A percentile compares a stretch with the other conserved stretches of the same genome.
phyloP scores from a whole-genome alignment of 768 basidiomycete species.

The Amanita rimosa region DNA sequence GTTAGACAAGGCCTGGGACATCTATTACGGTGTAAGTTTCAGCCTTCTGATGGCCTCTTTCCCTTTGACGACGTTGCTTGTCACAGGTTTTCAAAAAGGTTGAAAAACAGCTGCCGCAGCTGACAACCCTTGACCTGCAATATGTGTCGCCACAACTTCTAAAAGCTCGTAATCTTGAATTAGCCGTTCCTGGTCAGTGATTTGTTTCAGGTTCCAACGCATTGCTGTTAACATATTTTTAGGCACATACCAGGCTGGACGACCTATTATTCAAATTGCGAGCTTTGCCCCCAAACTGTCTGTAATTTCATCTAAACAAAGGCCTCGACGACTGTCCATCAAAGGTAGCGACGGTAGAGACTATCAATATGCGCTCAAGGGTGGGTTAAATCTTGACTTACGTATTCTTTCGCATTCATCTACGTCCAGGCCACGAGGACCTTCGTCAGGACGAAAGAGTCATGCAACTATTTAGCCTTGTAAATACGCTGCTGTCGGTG shows the following conservation, averaged over 20 bases:
- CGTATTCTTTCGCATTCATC: background rate
- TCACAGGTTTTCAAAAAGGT: conserved; percentile 88
- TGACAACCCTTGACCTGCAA: conserved; percentile 89
- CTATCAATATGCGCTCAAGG: conserved; percentile 88
- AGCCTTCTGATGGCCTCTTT: background rate
- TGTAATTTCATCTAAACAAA: conserved; percentile 95
- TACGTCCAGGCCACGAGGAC: conserved; percentile 81
- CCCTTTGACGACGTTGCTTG: background rate
- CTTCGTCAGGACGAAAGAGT: conserved; percentile 97
- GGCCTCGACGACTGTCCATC: conserved; percentile 79
- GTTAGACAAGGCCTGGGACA: conserved; percentile 97
- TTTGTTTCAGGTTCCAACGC: background rate
- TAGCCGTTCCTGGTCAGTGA: conserved; percentile 84
- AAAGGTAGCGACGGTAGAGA: conserved; percentile 90
- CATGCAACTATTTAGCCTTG: conserved; percentile 96
- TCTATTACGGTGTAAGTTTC: conserved; percentile 76
- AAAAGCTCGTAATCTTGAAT: conserved; percentile 79
- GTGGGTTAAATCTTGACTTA: conserved; percentile 21
- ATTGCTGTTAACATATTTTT: background rate
- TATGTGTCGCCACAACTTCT: conserved; percentile 92
- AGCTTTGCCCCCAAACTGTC: conserved; percentile 84
- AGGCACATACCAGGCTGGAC: conserved; percentile 92
- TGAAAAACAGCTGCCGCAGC: conserved; percentile 83
- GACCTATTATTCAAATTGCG: conserved; percentile 67
- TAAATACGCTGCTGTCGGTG: conserved; percentile 87